Percentiles rank a stretch among this genome's conserved stretches.
phyloP scores from a whole-genome alignment of 176 grass and related monocot genomes.

The Carex cristatella region DNA sequence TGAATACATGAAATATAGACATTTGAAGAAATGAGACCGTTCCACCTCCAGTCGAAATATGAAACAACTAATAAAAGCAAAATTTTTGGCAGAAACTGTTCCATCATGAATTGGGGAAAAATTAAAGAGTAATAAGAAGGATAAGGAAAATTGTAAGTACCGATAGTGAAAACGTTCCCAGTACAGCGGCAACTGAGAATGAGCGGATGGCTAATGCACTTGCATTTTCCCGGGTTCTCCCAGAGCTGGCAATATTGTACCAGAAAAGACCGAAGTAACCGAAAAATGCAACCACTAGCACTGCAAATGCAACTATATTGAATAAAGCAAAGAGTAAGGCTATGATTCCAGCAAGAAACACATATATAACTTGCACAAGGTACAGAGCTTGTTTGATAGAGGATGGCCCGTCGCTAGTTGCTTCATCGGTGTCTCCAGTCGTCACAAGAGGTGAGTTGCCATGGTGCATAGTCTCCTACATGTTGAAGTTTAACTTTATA shows the following conservation, averaged over 20 bases:
- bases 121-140: background rate
- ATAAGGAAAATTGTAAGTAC: background rate
- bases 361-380: background rate
- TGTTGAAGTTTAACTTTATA: background rate
- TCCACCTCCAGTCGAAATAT: background rate
- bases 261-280: background rate
- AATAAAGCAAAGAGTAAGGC: background rate
- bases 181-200: background rate
- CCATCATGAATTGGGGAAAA: too few species aligned
- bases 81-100: background rate
- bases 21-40: background rate
- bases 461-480: background rate
- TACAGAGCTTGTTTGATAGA: background rate
- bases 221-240: background rate
- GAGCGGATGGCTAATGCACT: background rate
- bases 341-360: background rate
- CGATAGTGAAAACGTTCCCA: background rate
- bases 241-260: background rate
- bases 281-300: background rate
- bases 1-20: background rate
- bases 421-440: background rate
- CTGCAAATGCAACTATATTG: background rate
- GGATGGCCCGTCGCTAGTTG: background rate
- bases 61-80: constrained; percentile 3
- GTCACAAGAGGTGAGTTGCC: background rate